Base-by-base conservation (phyloP, 345 rosid species). In the Gossypium turneri region DNA sequence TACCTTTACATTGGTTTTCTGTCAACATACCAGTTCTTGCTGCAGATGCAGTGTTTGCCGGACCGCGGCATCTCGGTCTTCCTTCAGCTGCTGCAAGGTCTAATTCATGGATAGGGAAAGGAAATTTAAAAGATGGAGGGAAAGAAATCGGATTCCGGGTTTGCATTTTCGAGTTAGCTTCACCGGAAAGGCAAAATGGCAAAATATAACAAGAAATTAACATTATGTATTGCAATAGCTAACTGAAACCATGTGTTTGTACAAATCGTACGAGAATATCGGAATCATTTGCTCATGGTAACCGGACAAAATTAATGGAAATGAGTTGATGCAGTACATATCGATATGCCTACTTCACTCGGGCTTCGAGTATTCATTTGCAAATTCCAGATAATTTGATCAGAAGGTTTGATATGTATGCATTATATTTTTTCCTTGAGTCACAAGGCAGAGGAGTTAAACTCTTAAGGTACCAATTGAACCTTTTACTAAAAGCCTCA, bases 21-120 rank as follows among this genome's bases (percentile, higher is more conserved):
- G 4, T 2, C 25, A 60, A 59, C 45, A 24, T 83, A 91, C 99
- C 98, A 95, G 74, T 68, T 95, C 98, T 24, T 85, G 91, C 85
- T 87, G 97, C 85, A 95, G 86, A 67, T 83, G 93, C 72, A 85
- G 88, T 70, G 93, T 87, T 79, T 85, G 91, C 77, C 85, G 88
- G 67, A 88, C 78, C 69, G 94, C 97, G 65, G 85, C 81, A 79
- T 95, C 97, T 80, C 90, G 84, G 85, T 91, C 99, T 15, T 90
- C 93, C 86, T 85, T 93, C 82, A 90, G 83, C 61, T 76, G 86
- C 79, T 89, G 92, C 67, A 93, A 45, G 48, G 89, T 79, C 96
- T 89, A 88, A 44, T 82, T 80, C 38, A 47, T 45, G 62, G 57
- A 75, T 75, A 78, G 16, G 66, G 61, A 24, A 29, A 57, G 41